These are phyloP conservation scores for Phytophthora idaei DNA, from an alignment of 352 stramenopile species.

Conservation along the genomic window DNA sequence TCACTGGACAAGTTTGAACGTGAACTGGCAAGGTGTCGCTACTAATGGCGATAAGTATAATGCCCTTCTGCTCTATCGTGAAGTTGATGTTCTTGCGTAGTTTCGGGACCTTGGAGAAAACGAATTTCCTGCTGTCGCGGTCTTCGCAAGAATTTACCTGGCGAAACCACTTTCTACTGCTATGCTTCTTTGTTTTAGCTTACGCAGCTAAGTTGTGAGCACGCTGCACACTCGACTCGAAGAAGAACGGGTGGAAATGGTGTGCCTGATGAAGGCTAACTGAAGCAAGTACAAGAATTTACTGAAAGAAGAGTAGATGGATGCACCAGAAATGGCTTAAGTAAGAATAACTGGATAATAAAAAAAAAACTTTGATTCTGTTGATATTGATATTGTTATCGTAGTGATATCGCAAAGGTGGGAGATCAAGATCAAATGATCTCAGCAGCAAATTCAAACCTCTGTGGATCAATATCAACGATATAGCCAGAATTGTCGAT, in stretches of 20 bases:
- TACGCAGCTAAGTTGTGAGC: slow-evolving; percentile 12
- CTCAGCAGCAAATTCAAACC: not conserved
- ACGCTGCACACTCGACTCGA: not conserved
- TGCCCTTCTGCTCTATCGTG: not conserved
- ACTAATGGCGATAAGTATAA: not conserved
- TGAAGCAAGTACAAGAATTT: slow-evolving; percentile 7
- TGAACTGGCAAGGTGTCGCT: not conserved
- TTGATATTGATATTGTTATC: not conserved
- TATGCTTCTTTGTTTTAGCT: slow-evolving; percentile 5
- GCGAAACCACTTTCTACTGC: slow-evolving; percentile 4
- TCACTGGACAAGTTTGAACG: not conserved
- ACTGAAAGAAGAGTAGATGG: not conserved
- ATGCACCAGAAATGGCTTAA: not conserved
- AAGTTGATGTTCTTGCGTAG: slow-evolving; percentile 4
- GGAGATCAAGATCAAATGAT: not conserved
- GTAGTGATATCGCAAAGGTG: not conserved
- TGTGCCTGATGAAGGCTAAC: slow-evolving; percentile 21
- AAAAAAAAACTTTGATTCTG: not conserved
- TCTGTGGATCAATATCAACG: not conserved
- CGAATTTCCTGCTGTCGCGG: not conserved
- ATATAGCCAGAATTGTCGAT: not conserved
- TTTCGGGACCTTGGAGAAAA: slow-evolving; percentile 1
- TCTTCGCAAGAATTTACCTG: slow-evolving; percentile 11
- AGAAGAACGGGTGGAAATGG: slow-evolving; percentile 7
- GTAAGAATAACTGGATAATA: not conserved